Evolutionary conservation across 371 early-diverging fungal species (phyloP), one percentile per base, ranked within the genome.

Genomic region (Mortierella sp.): DNA sequence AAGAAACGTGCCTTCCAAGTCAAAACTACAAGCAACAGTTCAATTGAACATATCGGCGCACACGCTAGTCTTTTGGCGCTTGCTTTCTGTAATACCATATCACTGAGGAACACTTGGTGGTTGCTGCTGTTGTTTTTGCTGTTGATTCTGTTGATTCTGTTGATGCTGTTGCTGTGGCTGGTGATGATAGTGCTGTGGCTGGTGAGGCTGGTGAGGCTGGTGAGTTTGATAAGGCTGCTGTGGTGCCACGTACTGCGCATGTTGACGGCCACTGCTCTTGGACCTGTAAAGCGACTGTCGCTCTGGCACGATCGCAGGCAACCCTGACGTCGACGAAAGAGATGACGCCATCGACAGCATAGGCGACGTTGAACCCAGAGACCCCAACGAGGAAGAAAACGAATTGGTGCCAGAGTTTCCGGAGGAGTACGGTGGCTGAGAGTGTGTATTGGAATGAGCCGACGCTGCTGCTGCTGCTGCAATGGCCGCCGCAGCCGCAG

Each of bases 321-420:
- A 34, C n/a, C 67, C 75, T 23, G 75, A 62, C 19, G 68, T 50
- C 6, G 75, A 73, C 0, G 75, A 67, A 8, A 67, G 34, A 0
- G 75, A 73, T 2, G 67, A 73, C 6, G 75, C 41, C 75, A 67
- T 63, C 4, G 75, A 68, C 60, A 73, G 42, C 68, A 73, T 67
- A 6, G 75, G 75, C 26, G 75, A 73, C 0, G 75, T 73, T 8
- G 75, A 73, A 0, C 68, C 75, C 21, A 73, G 50, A 1, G 75
- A 73, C 17, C 75, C 75, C 4, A 73, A 59, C 0, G 68, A 68
- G 1, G 75, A 73, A 9, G 75, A 67, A 28, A 68, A 67, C 6
- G 75, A 73, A 9, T 49, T 54, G 4, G 75, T 73, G 5, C 75
- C 75, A 14, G 72, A 64, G 27, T 59, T 64, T 1, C 48, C 60